These are phyloP conservation scores for Platanthera zijinensis DNA, from an alignment of 106 monocot genomes.

Conservation along the genomic window DNA sequence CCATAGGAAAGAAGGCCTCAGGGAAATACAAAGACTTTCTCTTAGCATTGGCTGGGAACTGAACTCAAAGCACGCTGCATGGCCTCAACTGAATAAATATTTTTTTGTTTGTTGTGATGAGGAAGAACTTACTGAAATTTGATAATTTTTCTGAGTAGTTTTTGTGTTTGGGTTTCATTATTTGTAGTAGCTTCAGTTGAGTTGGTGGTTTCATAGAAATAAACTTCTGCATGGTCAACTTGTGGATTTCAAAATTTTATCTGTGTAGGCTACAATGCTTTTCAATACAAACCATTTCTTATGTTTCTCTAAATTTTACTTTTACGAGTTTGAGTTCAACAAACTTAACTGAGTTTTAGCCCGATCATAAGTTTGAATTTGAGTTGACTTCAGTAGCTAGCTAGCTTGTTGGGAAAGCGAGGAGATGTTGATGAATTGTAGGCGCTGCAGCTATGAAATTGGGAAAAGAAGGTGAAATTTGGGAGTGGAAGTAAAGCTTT, in stretches of 20 bases:
- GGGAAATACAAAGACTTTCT: slow-evolving; percentile 64
- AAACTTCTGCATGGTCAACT: not conserved
- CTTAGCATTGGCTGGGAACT: slow-evolving; percentile 54
- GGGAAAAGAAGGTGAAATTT: too few species aligned
- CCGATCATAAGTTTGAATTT: too few species aligned
- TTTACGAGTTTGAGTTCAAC: too few species aligned
- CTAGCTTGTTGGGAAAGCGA: too few species aligned
- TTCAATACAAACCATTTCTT: not conserved
- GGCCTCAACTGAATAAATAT: not conserved
- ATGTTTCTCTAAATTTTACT: not conserved
- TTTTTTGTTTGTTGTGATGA: not conserved
- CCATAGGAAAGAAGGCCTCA: slow-evolving; percentile 38
- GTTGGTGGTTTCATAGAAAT: not conserved
- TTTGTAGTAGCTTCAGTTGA: not conserved
- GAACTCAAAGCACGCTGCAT: not conserved
- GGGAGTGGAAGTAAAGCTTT: too few species aligned
- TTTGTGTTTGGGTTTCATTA: not conserved
- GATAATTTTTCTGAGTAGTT: not conserved
- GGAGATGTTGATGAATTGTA: too few species aligned
- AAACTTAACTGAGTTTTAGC: too few species aligned
- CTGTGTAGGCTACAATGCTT: not conserved
- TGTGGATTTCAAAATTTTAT: not conserved
- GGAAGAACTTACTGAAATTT: not conserved
- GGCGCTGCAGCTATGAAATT: too few species aligned
- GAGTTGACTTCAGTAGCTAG: too few species aligned